Base-by-base conservation (phyloP, 768 basidiomycete genomes). In the Lyophyllum decastes region DNA sequence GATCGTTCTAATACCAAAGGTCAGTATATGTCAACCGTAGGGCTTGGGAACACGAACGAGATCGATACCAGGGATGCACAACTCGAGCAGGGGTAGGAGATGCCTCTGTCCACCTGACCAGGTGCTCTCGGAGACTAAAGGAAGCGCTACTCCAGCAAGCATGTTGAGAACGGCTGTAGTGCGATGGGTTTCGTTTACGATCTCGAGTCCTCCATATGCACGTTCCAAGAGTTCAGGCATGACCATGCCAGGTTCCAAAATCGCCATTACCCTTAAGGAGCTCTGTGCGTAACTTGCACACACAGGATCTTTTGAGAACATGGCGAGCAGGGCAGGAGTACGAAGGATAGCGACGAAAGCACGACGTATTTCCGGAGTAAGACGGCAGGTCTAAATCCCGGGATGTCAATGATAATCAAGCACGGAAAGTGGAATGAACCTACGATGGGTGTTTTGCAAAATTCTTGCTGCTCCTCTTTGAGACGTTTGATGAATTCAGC, bases 151-250 rank as follows among this genome's bases (percentile, higher is more conserved):
- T 2, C 85, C 87, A 19, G 90, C 83, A 26, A 98, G 81, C 70
- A 91, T 90, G 51, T 89, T 92, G 45, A 98, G 78, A 10, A 94
- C 92, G 1, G 95, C 92, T 2, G 94, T 94, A 4, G 95, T 97
- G 40, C 95, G 79, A 69, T 97, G 94, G 0, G 96, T 98, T 78
- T 98, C 95, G 61, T 95, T 95, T 17, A 98, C 83, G 11, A 89
- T 87, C 68, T 97, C 94, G n/a, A 98, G 76, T 0, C 94, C 94
- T 35, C 90, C 82, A 61, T 96, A 94, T 1, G 94, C 93, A 27
- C 95, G 85, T 66, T 97, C 95, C 22, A 98, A 79, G 12, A 98
- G 77, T 41, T 94, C 88, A 2, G 95, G 95, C 87, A 98, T 90
- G 64, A 98, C 82, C 33, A 96, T 74, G 17, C 80, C 77, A 0